Evolutionary conservation across 2,329 filamentous ascomycete genomes (phyloP).

Genomic region (Aspergillus sp.): DNA sequence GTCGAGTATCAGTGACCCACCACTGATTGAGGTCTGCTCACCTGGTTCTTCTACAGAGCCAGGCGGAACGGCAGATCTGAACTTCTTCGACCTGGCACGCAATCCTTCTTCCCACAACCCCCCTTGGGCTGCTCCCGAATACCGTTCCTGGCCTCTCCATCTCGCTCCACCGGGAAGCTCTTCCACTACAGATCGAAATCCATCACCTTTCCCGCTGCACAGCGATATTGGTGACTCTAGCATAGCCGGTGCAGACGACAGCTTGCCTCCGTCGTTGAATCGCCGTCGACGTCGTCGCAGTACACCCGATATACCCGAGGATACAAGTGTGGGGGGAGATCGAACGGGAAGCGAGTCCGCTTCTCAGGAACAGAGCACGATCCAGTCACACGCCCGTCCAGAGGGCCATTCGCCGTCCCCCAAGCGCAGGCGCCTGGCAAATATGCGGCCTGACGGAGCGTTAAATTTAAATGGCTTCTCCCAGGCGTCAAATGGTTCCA

Average conservation of each 20-base stretch:
- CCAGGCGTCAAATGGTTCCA: conserved; percentile 54
- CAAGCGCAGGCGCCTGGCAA: conserved; percentile 57
- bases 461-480: conserved; percentile 53
- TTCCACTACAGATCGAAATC: conserved; percentile 19
- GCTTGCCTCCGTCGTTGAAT: conserved; percentile 9
- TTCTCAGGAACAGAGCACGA: conserved; percentile 18
- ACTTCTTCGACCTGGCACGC: conserved; percentile 69
- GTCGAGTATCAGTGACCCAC: conserved; percentile 16
- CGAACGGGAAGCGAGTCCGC: conserved; percentile 21
- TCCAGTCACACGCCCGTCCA: conserved; percentile 19
- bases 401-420: conserved; percentile 34
- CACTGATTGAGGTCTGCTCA: conserved; percentile 35
- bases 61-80: conserved; percentile 37
- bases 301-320: conserved; percentile 20
- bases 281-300: conserved; percentile 28
- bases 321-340: conserved; percentile 15
- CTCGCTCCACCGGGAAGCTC: conserved; percentile 18
- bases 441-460: conserved; percentile 61
- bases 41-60: conserved; percentile 42
- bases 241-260: conserved; percentile 8
- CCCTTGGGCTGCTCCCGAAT: conserved; percentile 64
- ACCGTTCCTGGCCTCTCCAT: conserved; percentile 55
- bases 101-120: conserved; percentile 52
- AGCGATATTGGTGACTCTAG: conserved; percentile 5
- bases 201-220: conserved; percentile 15